A percentile compares a stretch with the other conserved stretches of the same genome.
phyloP scores from a whole-genome alignment of 768 basidiomycete genomes.

The Lyophyllum decastes region DNA sequence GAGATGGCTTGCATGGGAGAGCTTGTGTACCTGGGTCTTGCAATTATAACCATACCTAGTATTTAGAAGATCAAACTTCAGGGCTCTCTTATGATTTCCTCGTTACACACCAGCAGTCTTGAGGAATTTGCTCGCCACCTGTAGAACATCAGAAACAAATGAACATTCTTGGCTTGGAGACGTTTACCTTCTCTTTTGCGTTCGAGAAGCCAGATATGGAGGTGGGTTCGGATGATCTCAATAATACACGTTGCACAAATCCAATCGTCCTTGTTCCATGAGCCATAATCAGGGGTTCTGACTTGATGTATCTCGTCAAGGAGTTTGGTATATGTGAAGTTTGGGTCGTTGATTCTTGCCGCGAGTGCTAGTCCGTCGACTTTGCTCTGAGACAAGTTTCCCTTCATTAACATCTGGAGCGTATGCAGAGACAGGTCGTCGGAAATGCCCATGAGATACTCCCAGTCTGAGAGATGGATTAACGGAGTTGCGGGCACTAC shows the following conservation, averaged over 20 bases:
- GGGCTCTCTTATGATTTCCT: background rate
- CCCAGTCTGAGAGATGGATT: slow-evolving; percentile 15
- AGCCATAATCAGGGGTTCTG: slow-evolving; percentile 9
- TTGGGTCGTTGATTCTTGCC: background rate
- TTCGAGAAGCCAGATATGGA: slow-evolving; percentile 27
- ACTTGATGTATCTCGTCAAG: background rate
- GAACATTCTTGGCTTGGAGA: slow-evolving; percentile 6
- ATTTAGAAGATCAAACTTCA: background rate
- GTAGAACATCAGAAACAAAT: background rate
- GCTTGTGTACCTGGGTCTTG: slow-evolving; percentile 24
- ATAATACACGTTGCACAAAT: slow-evolving; percentile 29
- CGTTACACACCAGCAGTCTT: slow-evolving; percentile 28
- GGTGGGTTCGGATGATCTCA: slow-evolving; percentile 21
- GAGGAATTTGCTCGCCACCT: slow-evolving; percentile 14
- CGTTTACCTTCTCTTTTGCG: slow-evolving; percentile 21
- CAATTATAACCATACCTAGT: slow-evolving; percentile 36
- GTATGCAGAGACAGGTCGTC: background rate
- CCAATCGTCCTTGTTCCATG: slow-evolving; percentile 29
- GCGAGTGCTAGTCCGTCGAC: background rate
- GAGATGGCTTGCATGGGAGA: slow-evolving; percentile 22
- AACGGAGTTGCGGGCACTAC: background rate
- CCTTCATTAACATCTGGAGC: slow-evolving; percentile 3
- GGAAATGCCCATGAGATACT: slow-evolving; percentile 12
- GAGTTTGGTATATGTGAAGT: background rate
- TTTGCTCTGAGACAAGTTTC: background rate